Evolutionary conservation across 176 grass and related monocot genomes (phyloP), one percentile per base, ranked within the genome.

Genomic region (Dactylis glomerata): DNA sequence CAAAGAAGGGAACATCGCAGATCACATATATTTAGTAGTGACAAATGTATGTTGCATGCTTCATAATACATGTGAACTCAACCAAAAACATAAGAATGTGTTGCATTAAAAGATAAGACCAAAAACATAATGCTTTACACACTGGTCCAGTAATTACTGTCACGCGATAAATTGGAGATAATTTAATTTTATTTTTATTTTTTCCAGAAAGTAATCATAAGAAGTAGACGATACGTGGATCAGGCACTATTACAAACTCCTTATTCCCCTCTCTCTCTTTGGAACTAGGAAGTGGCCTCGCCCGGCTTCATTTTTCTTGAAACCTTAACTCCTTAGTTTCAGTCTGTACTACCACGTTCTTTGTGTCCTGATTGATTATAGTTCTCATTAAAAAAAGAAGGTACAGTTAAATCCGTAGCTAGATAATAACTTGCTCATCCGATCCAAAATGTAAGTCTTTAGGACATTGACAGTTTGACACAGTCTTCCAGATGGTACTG

Each of bases 41-140:
- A 76, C 36, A n/a, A 65, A 36, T 61, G 27, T 38, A 37, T 7
- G 28, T 28, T 66, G 22, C 17, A 77, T 70, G 37, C 16, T 77
- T 77, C 10, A 45, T 22, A 86, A 37, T 34, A 54, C 36, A 46
- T 82, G 65, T 37, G 45, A 46, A 74, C 23, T 79, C 66, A 79
- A 30, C 4, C 22, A 83, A 45, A 26, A 19, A 6, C 24, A 68
- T 27, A 32, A 79, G 2, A 20, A 76, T 46, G 36, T 20, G 14
- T 46, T 79, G 17, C 22, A 77, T 49, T 30, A 1, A 27, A 67
- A 75, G 30, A 13, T 23, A 65, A 38, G 37, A 22, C 10, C 3
- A 46, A 67, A 55, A 33, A 14, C n/a, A 42, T 41, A 38, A 22
- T 11, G 13, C 4, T 31, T 30, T 51, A 31, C 37, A 1, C 63